Evolutionary conservation across 2,329 filamentous ascomycete species (phyloP).

Genomic region (Cytospora paraplurivora): DNA sequence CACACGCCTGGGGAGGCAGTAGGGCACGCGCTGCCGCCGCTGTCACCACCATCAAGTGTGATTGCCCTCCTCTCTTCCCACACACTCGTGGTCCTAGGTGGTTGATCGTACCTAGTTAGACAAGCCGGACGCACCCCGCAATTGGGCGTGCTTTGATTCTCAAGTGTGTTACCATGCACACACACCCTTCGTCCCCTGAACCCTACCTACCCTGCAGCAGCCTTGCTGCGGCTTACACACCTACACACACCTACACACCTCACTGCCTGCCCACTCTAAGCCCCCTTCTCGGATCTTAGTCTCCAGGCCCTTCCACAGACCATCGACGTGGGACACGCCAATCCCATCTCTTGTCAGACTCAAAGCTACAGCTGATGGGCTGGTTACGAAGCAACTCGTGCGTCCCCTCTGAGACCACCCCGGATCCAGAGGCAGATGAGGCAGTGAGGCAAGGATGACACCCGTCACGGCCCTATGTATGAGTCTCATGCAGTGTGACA

Average conservation of each 20-base stretch:
- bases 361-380: neutral
- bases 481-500: constrained; percentile 21
- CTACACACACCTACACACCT: neutral
- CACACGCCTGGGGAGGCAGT: constrained; percentile 2
- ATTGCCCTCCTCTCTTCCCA: neutral
- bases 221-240: neutral
- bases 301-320: too few relatives aligned
- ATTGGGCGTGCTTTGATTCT: neutral
- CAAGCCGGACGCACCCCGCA: constrained; percentile 27
- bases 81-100: neutral
- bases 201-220: constrained; percentile 8
- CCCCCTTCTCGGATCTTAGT: neutral
- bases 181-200: neutral
- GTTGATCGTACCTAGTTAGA: too few relatives aligned
- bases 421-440: neutral
- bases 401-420: neutral
- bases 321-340: too few relatives aligned
- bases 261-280: neutral
- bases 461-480: neutral
- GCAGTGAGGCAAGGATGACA: neutral
- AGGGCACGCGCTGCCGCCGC: neutral
- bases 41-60: neutral
- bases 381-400: neutral
- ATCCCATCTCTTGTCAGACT: too few relatives aligned
- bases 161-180: neutral